Base-by-base conservation (phyloP, 1,139 yeast genomes). In the Taiozyma sp. region DNA sequence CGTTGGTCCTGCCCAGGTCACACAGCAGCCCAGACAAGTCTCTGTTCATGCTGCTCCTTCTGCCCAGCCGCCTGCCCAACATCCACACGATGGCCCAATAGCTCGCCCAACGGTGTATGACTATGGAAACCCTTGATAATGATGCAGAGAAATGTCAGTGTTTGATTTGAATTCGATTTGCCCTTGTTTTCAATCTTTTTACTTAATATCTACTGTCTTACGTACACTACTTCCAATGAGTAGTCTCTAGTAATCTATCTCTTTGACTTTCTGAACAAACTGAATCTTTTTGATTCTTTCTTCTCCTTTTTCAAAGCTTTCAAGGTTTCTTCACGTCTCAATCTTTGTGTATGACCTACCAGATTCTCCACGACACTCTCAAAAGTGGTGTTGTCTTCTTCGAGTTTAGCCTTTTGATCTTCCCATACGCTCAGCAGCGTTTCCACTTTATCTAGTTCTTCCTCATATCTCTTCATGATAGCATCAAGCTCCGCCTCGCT, bases 281-380 rank as follows among this genome's bases (percentile, higher is more conserved):
- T 3, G 52, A 47, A 2, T 49, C 51, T 7, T 41, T 51, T 57
- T 43, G 56, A 54, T 43, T 51, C 55, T 10, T 57, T 53, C 32
- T 54, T 54, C 42, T 57, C 61, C 49, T 58, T 62, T 50, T 60
- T 59, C 42, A 61, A 44, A 13, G 52, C 47, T 44, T 57, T 58
- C 42, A 75, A 61, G 26, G 77, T 67, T 60, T 79, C 81, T 47
- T 78, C 77, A 50, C 83, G 66, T 56, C 76, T 72, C 43, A 77
- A 58, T 56, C 76, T 75, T 60, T 85, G 90, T 34, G 86, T 82
- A 63, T 84, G 83, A 22, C 87, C 91, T 39, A 84, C 83, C 56
- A 83, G 69, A 56, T 81, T 82, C 63, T 84, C 89, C 39, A 85
- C 86, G 55, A 85, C 88, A 6, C 81, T 73, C 61, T 85, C 90